Evolutionary conservation across 305 asterid species (phyloP), one percentile per base, ranked within the genome.

Genomic region (Plantago rigida): DNA sequence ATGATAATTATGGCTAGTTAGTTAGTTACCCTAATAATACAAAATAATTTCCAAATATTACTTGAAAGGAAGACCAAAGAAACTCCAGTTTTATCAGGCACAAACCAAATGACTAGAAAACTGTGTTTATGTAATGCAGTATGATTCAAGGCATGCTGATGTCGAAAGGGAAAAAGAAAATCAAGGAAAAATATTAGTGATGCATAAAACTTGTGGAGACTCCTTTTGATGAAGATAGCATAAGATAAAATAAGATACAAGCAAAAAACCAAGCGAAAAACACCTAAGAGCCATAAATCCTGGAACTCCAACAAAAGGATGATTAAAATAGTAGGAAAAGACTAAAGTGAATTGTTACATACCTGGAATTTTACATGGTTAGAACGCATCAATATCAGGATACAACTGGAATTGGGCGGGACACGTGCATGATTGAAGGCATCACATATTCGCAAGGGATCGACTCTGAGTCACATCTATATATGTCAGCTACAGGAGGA

Each of bases 351-450:
- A 13, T 51, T 19, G 8, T 51, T 13, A 53, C 59, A 28, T 53
- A 53, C 59, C 59, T 53, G 59, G 59, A 11, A 28, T 28, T 13
- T 14, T 11, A 26, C 44, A 41, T 10, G 13, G 36, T 28, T 28
- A 13, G 42, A 53, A 39, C 19, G 5, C 59, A 53, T 53, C 59
- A 26, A 53, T 53, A 53, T 53, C 14, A 26, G 12, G 59, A 53
- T 53, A 53, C 58, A 53, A 53, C 57, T 19, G 31, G 57, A 22
- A 10, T 51, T 26, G n/a, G 59, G 22, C 12, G 45, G 44, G 13
- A 41, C 19, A 29, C 45, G 45, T 13, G 44, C 44, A 54, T 13
- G 22, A 54, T 54, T 11, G 34, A 41, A 54, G 39, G 59, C 42
- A 54, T 10, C 31, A 13, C 11, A 14, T 24, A 53, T n/a, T 13